Conservation (phyloP, 371 early-diverging fungal species). For the Rhizomucor pusillus region DNA sequence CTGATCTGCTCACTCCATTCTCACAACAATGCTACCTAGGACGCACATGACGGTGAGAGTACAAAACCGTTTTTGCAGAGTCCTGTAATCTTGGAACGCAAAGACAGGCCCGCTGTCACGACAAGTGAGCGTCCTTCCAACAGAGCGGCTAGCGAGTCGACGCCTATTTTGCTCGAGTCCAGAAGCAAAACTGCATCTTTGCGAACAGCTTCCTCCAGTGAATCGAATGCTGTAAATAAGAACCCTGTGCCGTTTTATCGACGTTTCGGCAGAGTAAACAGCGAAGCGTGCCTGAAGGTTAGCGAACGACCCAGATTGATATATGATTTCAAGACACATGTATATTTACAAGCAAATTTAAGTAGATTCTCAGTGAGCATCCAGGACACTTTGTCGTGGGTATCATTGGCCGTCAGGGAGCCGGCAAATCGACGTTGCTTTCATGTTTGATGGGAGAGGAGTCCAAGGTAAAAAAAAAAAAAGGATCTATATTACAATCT, state of each 20-base stretch:
- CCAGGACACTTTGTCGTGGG: conserved; percentile 83
- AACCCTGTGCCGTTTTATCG: conserved; percentile 7
- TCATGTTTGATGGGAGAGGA: conserved; percentile 53
- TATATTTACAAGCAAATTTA: conserved; percentile 2
- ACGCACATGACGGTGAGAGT: conserved; percentile 2
- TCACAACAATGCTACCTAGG: too few species aligned
- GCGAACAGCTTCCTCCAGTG: not conserved
- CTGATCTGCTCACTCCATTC: too few species aligned
- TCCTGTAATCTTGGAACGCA: conserved; percentile 29
- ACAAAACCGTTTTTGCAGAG: conserved; percentile 19
- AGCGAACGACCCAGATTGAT: not conserved
- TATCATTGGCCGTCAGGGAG: conserved; percentile 66
- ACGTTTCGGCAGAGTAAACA: conserved; percentile 5
- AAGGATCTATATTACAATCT: not conserved
- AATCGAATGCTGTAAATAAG: not conserved
- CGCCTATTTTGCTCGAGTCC: not conserved
- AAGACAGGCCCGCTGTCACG: conserved; percentile 5
- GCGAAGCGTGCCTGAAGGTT: conserved; percentile 16
- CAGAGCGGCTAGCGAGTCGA: not conserved
- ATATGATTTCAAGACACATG: too few species aligned
- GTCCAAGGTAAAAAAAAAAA: conserved; percentile 37
- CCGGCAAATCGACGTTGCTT: conserved; percentile 71
- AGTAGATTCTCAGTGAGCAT: conserved; percentile 55
- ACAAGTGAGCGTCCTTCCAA: not conserved
- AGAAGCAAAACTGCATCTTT: too few species aligned